Evolutionary conservation across 371 early-diverging fungal species (phyloP).

Genomic region (Zancudomyces culisetae): DNA sequence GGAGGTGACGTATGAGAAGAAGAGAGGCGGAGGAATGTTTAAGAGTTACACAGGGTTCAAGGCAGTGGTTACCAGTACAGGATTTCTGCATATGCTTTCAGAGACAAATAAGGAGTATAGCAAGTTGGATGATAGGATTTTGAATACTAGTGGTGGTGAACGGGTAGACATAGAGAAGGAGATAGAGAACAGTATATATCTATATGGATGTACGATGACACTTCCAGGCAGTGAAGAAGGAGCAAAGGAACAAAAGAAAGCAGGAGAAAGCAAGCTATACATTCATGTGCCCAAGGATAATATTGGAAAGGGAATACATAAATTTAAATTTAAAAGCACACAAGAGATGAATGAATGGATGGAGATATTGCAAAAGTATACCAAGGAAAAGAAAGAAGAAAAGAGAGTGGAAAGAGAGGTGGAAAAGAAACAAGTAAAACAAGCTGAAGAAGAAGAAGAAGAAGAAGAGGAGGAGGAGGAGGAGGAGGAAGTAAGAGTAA

Average conservation of each 20-base stretch:
- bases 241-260: too few species aligned
- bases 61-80: slow-evolving; percentile 14
- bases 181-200: too few species aligned
- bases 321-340: background rate
- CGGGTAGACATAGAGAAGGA: too few species aligned
- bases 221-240: too few species aligned
- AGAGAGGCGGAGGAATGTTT: slow-evolving; percentile 17
- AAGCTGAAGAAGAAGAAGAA: background rate
- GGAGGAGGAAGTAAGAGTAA: slow-evolving; percentile 74
- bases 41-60: slow-evolving; percentile 10
- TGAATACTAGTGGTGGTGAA: too few species aligned
- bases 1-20: slow-evolving; percentile 9
- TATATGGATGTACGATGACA: too few species aligned
- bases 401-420: slow-evolving; percentile 1
- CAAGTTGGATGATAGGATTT: too few species aligned
- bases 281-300: background rate
- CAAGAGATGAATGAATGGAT: background rate
- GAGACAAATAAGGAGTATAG: too few species aligned
- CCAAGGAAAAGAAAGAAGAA: background rate
- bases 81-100: slow-evolving; percentile 18
- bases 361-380: background rate
- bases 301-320: background rate
- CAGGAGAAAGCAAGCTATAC: too few species aligned
- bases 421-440: slow-evolving; percentile 56
- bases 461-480: slow-evolving; percentile 6